Conservation (phyloP, 352 stramenopile genomes). For the Globisporangium emineosum region DNA sequence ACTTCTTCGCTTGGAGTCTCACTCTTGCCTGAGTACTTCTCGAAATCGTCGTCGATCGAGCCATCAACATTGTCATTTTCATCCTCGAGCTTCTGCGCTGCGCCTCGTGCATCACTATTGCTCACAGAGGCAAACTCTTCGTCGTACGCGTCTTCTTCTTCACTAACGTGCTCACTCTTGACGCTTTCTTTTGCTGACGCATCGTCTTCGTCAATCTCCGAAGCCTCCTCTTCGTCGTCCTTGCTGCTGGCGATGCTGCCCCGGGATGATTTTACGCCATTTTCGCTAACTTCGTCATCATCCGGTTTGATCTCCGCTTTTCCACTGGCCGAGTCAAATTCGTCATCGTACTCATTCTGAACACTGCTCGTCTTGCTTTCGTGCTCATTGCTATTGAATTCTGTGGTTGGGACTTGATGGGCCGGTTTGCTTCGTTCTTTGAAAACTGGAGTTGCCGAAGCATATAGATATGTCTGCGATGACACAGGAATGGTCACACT, state of each 20-base stretch:
- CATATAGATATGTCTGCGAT: neutral
- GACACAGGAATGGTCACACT: neutral
- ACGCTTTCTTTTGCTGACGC: neutral
- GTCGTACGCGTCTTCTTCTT: slow-evolving; percentile 11
- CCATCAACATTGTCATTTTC: neutral
- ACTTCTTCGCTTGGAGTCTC: neutral
- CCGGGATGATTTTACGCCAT: neutral
- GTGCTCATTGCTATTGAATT: neutral
- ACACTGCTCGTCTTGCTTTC: neutral
- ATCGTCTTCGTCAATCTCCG: slow-evolving; percentile 1
- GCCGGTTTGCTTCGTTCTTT: neutral
- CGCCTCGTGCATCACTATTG: neutral
- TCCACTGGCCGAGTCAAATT: slow-evolving; percentile 36
- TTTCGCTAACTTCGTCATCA: slow-evolving; percentile 5
- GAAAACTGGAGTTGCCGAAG: neutral
- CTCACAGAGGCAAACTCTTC: slow-evolving; percentile 14
- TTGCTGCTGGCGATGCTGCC: neutral
- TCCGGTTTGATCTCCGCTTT: slow-evolving; percentile 11
- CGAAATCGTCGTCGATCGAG: neutral
- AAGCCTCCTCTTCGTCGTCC: slow-evolving; percentile 9
- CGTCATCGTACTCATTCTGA: slow-evolving; percentile 32
- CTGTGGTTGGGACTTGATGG: neutral
- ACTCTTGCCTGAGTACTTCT: slow-evolving; percentile 9
- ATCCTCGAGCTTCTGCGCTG: neutral
- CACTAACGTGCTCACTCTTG: neutral